Evolutionary conservation across 805 yeast genomes (phyloP).

Genomic region (Pichia exigua): DNA sequence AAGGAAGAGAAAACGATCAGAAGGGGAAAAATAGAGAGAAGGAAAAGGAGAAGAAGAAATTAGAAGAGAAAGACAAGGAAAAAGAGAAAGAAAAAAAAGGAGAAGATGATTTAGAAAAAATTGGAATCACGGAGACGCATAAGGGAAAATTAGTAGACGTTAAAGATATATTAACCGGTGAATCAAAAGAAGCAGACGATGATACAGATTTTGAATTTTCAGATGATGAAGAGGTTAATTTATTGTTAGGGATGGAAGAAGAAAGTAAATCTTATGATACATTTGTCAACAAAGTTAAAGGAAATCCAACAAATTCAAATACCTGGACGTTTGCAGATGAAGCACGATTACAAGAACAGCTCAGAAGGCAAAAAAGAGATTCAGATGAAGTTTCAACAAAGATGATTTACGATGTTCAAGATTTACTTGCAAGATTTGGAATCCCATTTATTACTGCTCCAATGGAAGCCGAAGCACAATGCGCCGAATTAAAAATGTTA

Average conservation of each 20-base stretch:
- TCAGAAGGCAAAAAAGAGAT: constrained; percentile 67
- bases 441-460: constrained; percentile 95
- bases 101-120: not conserved
- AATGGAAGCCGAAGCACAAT: constrained; percentile 98
- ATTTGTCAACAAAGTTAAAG: constrained; percentile 39
- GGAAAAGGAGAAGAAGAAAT: too few relatives aligned
- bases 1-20: too few relatives aligned
- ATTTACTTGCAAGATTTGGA: constrained; percentile 77
- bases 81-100: constrained; percentile 4
- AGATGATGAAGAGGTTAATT: constrained; percentile 68
- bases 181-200: not conserved
- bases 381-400: constrained; percentile 82
- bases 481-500: constrained; percentile 68
- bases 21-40: not conserved
- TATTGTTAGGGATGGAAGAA: constrained; percentile 51
- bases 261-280: constrained; percentile 70
- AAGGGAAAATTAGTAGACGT: not conserved
- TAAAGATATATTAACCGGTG: not conserved
- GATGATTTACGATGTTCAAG: constrained; percentile 90
- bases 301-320: not conserved
- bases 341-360: constrained; percentile 48
- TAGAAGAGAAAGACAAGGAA: not conserved
- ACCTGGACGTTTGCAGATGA: constrained; percentile 34
- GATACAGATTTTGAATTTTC: constrained; percentile 55
- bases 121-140: not conserved